phyloP scores from a whole-genome alignment of 75 land plant genomes.

The Cupressus sempervirens region DNA sequence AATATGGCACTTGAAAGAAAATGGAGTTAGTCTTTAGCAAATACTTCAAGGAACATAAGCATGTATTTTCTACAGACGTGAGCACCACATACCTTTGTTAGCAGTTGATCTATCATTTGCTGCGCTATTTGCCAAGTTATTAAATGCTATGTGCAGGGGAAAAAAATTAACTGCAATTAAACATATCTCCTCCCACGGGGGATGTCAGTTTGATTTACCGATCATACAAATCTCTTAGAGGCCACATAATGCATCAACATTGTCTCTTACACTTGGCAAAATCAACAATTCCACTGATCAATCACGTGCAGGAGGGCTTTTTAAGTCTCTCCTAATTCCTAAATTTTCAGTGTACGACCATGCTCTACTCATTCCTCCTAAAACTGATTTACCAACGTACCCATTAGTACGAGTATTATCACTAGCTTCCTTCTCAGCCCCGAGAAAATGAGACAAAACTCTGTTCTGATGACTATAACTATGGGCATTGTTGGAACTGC shows the following conservation, averaged over 20 bases:
- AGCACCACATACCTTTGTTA: not conserved
- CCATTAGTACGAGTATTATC: constrained; percentile 9
- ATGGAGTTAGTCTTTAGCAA: not conserved
- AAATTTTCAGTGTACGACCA: constrained; percentile 54
- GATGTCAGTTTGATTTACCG: not conserved
- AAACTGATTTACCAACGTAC: constrained; percentile 12
- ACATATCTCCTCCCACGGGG: not conserved
- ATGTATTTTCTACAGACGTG: not conserved
- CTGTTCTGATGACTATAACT: not conserved
- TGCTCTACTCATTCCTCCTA: constrained; percentile 26
- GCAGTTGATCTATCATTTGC: constrained; percentile 1
- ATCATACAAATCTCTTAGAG: not conserved
- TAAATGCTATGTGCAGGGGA: not conserved
- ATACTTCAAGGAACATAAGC: not conserved
- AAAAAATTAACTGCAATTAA: not conserved
- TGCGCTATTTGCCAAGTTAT: not conserved
- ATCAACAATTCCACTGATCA: constrained; percentile 11
- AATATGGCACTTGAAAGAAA: not conserved
- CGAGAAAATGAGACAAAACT: not conserved
- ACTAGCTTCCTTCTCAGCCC: not conserved
- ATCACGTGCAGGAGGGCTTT: constrained; percentile 48
- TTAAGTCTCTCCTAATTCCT: constrained; percentile 33
- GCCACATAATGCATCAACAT: not conserved
- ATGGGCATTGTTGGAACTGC: not conserved
- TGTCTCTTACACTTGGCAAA: not conserved